Conservation (phyloP, 2,329 filamentous ascomycete species). For the Colletotrichum sp. region DNA sequence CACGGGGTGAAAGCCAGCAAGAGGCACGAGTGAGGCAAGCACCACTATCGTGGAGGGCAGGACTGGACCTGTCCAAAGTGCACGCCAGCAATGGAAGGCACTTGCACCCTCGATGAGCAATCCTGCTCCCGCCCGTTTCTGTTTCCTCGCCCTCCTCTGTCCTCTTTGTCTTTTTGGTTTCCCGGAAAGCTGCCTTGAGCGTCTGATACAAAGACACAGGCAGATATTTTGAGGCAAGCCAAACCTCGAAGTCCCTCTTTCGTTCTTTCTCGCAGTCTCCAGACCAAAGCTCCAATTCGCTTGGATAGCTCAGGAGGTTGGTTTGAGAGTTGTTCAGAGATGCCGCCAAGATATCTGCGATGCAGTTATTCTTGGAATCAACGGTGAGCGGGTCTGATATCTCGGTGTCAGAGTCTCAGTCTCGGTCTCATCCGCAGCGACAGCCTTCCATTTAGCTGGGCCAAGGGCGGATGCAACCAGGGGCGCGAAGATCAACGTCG, state of each 20-base stretch:
- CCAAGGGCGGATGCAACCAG: slow-evolving; percentile 9
- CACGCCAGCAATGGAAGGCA: background rate
- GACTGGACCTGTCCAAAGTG: background rate
- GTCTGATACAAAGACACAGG: background rate
- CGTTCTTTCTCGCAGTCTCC: background rate
- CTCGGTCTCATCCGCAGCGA: slow-evolving; percentile 11
- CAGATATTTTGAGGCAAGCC: background rate
- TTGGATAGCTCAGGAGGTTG: background rate
- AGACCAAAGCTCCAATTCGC: background rate
- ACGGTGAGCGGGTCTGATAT: background rate
- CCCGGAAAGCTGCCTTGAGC: background rate
- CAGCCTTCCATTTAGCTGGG: background rate
- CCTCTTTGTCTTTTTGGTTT: background rate
- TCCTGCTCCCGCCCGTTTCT: background rate
- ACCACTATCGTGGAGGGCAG: background rate
- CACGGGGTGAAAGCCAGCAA: background rate
- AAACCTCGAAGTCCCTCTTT: background rate
- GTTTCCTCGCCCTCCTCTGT: background rate
- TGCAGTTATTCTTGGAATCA: slow-evolving; percentile 14
- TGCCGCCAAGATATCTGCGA: slow-evolving; percentile 9
- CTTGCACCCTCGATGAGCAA: background rate
- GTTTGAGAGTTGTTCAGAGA: background rate
- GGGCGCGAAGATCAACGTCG: slow-evolving; percentile 8
- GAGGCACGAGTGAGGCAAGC: background rate
- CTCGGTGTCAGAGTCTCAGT: background rate